phyloP scores from a whole-genome alignment of 2,329 filamentous ascomycete genomes.

The Trichoderma asperellum region DNA sequence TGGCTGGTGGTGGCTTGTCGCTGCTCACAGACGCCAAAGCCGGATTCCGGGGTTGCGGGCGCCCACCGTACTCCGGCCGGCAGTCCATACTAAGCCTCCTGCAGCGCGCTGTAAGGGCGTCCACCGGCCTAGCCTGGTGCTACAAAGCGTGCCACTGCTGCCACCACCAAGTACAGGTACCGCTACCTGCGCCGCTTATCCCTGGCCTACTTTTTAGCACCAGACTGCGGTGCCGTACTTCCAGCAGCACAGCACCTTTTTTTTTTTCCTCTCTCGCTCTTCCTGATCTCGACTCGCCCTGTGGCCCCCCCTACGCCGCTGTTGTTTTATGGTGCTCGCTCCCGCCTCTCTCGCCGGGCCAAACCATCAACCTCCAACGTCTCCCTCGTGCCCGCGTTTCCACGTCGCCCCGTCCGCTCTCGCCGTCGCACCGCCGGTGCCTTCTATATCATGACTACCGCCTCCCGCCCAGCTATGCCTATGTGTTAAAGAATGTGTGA shows the following conservation, averaged over 20 bases:
- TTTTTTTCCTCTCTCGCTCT: not conserved
- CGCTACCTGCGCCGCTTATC: slow-evolving; percentile 14
- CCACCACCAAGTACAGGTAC: not conserved
- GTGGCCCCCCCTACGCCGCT: slow-evolving; percentile 16
- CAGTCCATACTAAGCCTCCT: not conserved
- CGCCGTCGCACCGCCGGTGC: slow-evolving; percentile 39
- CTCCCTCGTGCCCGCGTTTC: not conserved
- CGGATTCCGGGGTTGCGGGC: not conserved
- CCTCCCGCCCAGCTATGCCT: slow-evolving; percentile 39
- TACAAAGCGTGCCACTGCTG: not conserved
- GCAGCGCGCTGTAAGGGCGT: not conserved
- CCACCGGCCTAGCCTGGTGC: not conserved
- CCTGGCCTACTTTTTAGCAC: slow-evolving; percentile 17
- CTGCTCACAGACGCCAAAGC: not conserved
- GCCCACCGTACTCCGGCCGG: not conserved
- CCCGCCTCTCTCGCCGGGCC: not conserved
- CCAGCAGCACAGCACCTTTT: not conserved
- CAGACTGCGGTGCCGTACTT: not conserved
- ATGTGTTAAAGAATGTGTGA: slow-evolving; percentile 52
- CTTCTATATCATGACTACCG: slow-evolving; percentile 42
- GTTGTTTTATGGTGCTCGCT: slow-evolving; percentile 11
- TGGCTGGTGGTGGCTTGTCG: not conserved
- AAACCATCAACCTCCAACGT: slow-evolving; percentile 6
- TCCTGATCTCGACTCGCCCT: slow-evolving; percentile 19
- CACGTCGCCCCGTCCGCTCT: not conserved